These are phyloP conservation scores for Cicer bijugum DNA, from an alignment of 306 rosid genomes.

Conservation along the genomic window DNA sequence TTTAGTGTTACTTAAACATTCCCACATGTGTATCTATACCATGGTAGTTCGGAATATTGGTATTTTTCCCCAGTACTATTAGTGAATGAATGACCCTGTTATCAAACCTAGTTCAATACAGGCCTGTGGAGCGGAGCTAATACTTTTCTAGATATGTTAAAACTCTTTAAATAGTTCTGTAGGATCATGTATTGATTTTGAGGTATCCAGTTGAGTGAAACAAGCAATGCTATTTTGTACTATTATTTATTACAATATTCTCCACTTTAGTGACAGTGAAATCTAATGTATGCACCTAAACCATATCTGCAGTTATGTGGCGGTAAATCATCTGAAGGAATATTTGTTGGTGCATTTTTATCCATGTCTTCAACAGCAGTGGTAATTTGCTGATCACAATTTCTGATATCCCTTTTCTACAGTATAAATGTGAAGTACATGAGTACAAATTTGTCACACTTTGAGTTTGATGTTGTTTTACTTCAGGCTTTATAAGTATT, in stretches of 20 bases:
- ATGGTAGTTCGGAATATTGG: not conserved
- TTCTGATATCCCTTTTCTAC: conserved; percentile 30
- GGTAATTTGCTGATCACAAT: conserved; percentile 57
- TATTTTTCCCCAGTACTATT: conserved; percentile 1
- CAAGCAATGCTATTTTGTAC: conserved; percentile 16
- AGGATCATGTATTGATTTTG: conserved; percentile 23
- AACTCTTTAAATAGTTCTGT: conserved; percentile 36
- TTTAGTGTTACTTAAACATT: not conserved
- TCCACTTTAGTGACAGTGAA: conserved; percentile 38
- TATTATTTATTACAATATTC: not conserved
- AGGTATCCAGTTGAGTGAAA: conserved; percentile 38
- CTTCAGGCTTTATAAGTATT: conserved; percentile 19
- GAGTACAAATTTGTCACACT: conserved; percentile 26
- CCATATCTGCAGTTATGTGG: conserved; percentile 86
- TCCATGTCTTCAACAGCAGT: conserved; percentile 99
- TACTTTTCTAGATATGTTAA: conserved; percentile 4
- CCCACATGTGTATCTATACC: conserved; percentile 4
- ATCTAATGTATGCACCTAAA: conserved; percentile 49
- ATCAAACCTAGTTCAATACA: conserved; percentile 7
- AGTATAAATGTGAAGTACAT: conserved; percentile 34
- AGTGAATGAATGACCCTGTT: conserved; percentile 10
- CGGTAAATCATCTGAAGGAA: conserved; percentile 93
- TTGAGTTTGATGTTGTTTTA: conserved; percentile 6
- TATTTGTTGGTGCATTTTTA: conserved; percentile 81
- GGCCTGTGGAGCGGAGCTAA: conserved; percentile 17